Evolutionary conservation across 2,329 filamentous ascomycete genomes (phyloP).

Genomic region (Phialophora expanda): DNA sequence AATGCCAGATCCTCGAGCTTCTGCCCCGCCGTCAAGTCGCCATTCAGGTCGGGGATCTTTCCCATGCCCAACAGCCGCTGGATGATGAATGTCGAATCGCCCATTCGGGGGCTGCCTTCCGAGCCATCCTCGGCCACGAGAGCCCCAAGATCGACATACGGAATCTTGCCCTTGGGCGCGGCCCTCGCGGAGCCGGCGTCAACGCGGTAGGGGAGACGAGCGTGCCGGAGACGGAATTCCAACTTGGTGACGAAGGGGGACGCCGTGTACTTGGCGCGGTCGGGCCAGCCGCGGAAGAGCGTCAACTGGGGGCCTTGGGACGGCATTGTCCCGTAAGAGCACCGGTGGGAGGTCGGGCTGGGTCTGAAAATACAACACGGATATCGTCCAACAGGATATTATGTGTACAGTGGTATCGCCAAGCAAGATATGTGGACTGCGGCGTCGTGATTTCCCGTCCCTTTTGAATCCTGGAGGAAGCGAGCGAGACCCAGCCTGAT

Average conservation of each 20-base stretch:
- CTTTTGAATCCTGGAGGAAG: too few species aligned
- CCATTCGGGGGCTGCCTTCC: constrained; percentile 43
- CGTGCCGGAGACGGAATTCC: constrained; percentile 65
- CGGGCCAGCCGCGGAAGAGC: constrained; percentile 59
- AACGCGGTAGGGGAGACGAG: constrained; percentile 53
- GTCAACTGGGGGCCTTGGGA: constrained; percentile 43
- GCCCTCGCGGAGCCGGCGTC: constrained; percentile 53
- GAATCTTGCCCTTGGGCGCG: constrained; percentile 65
- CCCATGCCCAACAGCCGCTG: constrained; percentile 51
- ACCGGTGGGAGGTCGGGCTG: too few species aligned
- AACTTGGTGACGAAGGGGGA: constrained; percentile 68
- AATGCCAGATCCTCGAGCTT: constrained; percentile 59
- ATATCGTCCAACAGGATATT: too few species aligned
- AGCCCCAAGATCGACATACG: constrained; percentile 56
- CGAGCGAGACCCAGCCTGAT: too few species aligned
- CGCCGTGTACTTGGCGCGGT: constrained; percentile 56
- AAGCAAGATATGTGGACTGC: too few species aligned
- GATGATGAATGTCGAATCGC: constrained; percentile 64
- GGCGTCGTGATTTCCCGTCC: too few species aligned
- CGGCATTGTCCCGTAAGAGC: constrained; percentile 4
- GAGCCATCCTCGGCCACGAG: constrained; percentile 2
- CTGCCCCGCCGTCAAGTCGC: constrained; percentile 46
- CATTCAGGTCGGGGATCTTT: constrained; percentile 58
- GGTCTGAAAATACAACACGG: too few species aligned
- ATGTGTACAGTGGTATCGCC: too few species aligned